phyloP scores from a whole-genome alignment of 1,139 yeast species.

The Candida albicans region DNA sequence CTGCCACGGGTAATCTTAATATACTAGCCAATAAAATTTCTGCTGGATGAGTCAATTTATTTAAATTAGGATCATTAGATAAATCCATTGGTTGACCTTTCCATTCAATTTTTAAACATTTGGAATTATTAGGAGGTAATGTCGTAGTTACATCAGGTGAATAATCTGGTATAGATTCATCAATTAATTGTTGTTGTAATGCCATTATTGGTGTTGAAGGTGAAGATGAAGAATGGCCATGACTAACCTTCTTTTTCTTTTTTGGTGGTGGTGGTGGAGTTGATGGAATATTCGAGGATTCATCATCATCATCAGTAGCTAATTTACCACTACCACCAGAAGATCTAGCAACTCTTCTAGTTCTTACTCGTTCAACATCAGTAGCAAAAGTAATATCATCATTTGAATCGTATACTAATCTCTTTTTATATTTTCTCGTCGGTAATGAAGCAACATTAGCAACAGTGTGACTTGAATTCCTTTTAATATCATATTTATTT shows the following conservation, averaged over 20 bases:
- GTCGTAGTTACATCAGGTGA: slow-evolving; percentile 62
- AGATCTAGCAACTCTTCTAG: slow-evolving; percentile 53
- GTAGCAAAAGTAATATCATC: slow-evolving; percentile 28
- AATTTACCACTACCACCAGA: slow-evolving; percentile 3
- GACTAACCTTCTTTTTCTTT: slow-evolving; percentile 25
- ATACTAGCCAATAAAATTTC: slow-evolving; percentile 86
- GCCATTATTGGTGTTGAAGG: slow-evolving; percentile 29
- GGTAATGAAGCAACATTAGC: slow-evolving; percentile 17
- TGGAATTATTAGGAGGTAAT: slow-evolving; percentile 63
- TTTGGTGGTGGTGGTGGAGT: slow-evolving; percentile 26
- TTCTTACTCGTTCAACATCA: slow-evolving; percentile 49
- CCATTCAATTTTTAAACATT: slow-evolving; percentile 90
- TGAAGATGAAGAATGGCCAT: not conserved
- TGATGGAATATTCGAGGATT: not conserved
- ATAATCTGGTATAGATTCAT: slow-evolving; percentile 66
- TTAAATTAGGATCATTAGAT: slow-evolving; percentile 67
- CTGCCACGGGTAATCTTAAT: slow-evolving; percentile 82
- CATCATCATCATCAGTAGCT: slow-evolving; percentile 14
- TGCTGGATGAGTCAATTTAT: slow-evolving; percentile 76
- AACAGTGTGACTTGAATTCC: slow-evolving; percentile 14
- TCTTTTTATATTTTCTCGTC: slow-evolving; percentile 34
- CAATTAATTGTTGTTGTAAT: slow-evolving; percentile 48
- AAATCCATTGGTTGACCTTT: slow-evolving; percentile 97
- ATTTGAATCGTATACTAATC: slow-evolving; percentile 21
- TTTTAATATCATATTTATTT: slow-evolving; percentile 43